These are phyloP conservation scores for Aurinia saxatilis DNA, from an alignment of 345 rosid genomes.

Conservation along the genomic window DNA sequence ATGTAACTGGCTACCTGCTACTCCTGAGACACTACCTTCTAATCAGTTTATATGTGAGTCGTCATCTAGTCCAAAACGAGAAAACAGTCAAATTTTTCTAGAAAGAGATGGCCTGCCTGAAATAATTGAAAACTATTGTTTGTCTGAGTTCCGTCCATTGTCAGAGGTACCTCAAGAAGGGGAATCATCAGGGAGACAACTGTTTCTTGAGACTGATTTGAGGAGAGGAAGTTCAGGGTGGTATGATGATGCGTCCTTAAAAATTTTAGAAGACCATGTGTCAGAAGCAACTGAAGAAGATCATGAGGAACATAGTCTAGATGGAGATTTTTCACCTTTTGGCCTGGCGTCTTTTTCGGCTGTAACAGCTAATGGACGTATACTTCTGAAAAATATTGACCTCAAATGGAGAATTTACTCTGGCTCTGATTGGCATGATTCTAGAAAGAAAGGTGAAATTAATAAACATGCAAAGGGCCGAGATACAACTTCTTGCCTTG, in stretches of 20 bases:
- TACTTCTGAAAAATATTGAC: conserved; percentile 50
- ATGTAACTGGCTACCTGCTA: conserved; percentile 31
- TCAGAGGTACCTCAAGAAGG: conserved; percentile 51
- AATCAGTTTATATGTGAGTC: conserved; percentile 36
- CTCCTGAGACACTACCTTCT: conserved; percentile 30
- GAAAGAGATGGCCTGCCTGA: conserved; percentile 50
- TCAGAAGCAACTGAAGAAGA: conserved; percentile 49
- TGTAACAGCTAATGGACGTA: conserved; percentile 45
- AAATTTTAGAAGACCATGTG: conserved; percentile 74
- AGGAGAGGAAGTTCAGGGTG: conserved; percentile 62
- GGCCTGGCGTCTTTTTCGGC: conserved; percentile 32
- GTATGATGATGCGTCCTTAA: conserved; percentile 53
- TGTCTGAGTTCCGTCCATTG: conserved; percentile 46
- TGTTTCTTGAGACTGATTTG: conserved; percentile 34
- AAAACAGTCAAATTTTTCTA: conserved; percentile 45
- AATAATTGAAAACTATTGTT: conserved; percentile 74
- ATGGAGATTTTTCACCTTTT: conserved; percentile 33
- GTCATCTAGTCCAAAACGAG: conserved; percentile 35
- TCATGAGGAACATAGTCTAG: conserved; percentile 33
- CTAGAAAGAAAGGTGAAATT: conserved; percentile 26
- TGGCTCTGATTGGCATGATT: conserved; percentile 72
- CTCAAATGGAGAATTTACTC: conserved; percentile 76
- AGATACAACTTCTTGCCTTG: conserved; percentile 55
- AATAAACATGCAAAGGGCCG: conserved; percentile 34
- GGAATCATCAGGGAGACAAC: conserved; percentile 31